These are phyloP conservation scores for Fomitopsis pinicola DNA, from an alignment of 1,284 basidiomycete species.

Conservation along the genomic window DNA sequence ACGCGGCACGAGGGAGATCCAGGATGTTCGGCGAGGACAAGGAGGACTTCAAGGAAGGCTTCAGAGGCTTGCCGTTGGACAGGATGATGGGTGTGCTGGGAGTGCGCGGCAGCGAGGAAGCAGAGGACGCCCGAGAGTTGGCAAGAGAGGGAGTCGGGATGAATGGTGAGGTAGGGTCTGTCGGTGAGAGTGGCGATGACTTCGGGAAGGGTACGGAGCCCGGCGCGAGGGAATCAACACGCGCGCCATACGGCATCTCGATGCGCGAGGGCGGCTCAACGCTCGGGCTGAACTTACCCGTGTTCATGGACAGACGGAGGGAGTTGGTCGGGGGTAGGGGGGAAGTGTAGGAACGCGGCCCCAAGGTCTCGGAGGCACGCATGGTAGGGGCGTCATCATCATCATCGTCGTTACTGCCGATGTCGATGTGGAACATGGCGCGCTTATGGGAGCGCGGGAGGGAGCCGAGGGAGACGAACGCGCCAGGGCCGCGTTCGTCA, in stretches of 20 bases:
- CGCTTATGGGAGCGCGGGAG: slow-evolving; percentile 41
- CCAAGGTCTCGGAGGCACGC: slow-evolving; percentile 12
- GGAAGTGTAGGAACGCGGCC: slow-evolving; percentile 9
- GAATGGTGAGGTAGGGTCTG: slow-evolving; percentile 15
- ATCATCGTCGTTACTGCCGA: slow-evolving; percentile 30
- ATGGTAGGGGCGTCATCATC: slow-evolving; percentile 12
- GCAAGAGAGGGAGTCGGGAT: slow-evolving; percentile 12
- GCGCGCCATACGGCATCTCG: slow-evolving; percentile 20
- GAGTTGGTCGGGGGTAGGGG: slow-evolving; percentile 17
- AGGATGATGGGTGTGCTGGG: slow-evolving; percentile 46
- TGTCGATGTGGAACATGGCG: slow-evolving; percentile 32
- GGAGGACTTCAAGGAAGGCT: slow-evolving; percentile 80
- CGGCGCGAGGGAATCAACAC: slow-evolving; percentile 1
- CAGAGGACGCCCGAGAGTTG: slow-evolving; percentile 9
- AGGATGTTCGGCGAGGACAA: slow-evolving; percentile 50
- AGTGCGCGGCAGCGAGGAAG: slow-evolving; percentile 23
- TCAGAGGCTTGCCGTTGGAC: slow-evolving; percentile 87
- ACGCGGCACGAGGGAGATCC: slow-evolving; percentile 39
- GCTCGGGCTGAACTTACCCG: slow-evolving; percentile 30
- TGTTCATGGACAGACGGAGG: slow-evolving; percentile 19
- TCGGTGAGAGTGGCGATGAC: slow-evolving; percentile 22
- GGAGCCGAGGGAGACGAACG: slow-evolving; percentile 45
- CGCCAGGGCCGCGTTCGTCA: slow-evolving; percentile 44
- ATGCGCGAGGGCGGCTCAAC: slow-evolving; percentile 22
- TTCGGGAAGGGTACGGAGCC: slow-evolving; percentile 33